phyloP scores from a whole-genome alignment of 345 rosid species.

The Pistacia atlantica region DNA sequence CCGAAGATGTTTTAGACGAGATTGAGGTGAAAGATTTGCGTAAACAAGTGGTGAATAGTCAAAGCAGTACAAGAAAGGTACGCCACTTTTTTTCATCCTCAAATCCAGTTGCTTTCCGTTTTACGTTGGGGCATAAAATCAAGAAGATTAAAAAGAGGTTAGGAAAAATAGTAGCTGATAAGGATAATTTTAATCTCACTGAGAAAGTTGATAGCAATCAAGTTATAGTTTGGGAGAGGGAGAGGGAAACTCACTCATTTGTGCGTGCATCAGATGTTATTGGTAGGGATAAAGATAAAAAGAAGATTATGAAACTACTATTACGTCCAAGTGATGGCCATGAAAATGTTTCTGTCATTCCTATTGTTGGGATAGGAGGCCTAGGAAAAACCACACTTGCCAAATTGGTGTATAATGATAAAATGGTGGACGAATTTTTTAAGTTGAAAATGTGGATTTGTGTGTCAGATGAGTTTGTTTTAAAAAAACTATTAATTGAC shows the following conservation, averaged over 20 bases:
- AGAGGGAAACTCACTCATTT: not conserved
- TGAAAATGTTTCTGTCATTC: too few species aligned
- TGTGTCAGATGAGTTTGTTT: too few species aligned
- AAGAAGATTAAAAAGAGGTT: constrained; percentile 6
- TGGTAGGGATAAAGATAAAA: too few species aligned
- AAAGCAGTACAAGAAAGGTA: not conserved
- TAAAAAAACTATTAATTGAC: too few species aligned
- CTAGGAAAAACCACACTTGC: too few species aligned
- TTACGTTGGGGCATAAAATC: not conserved
- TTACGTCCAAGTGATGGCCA: too few species aligned
- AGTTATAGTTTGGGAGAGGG: not conserved
- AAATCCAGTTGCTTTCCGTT: constrained; percentile 7
- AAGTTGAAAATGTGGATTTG: too few species aligned
- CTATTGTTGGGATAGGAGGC: too few species aligned
- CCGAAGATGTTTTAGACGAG: not conserved
- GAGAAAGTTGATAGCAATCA: too few species aligned
- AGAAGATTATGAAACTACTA: too few species aligned
- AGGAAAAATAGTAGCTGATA: not conserved
- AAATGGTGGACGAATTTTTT: too few species aligned
- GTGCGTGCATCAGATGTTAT: not conserved
- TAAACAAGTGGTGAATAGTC: not conserved
- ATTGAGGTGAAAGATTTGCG: constrained; percentile 5
- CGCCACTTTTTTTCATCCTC: not conserved
- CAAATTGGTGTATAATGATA: too few species aligned
- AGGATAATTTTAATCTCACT: not conserved